Conservation (phyloP, 768 basidiomycete species). For the Obba rivulosa region DNA sequence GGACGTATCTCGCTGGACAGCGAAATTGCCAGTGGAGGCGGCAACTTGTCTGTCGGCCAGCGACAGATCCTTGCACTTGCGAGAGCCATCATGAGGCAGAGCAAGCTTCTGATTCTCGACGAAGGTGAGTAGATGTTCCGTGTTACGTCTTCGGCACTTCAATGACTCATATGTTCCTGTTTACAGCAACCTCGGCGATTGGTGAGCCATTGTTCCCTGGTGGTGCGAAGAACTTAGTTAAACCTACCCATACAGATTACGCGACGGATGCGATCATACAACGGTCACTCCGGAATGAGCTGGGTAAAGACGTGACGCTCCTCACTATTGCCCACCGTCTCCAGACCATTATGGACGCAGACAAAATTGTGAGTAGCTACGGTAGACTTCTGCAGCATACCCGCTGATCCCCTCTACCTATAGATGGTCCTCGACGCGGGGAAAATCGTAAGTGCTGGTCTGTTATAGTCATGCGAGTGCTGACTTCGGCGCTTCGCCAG, state of each 20-base stretch:
- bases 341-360: constrained; percentile 52
- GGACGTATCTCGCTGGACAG: constrained; percentile 38
- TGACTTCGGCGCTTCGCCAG: constrained; percentile 4
- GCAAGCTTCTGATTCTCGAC: constrained; percentile 53
- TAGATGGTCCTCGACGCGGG: constrained; percentile 36
- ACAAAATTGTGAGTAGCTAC: constrained; percentile 40
- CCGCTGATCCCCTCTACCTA: neutral
- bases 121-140: constrained; percentile 32
- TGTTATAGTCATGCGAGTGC: neutral
- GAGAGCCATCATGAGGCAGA: constrained; percentile 48
- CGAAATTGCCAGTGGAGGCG: constrained; percentile 36
- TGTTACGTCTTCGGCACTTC: neutral
- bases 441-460: constrained; percentile 22
- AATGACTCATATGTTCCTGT: constrained; percentile 31
- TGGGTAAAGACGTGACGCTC: constrained; percentile 39
- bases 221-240: neutral
- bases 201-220: constrained; percentile 15
- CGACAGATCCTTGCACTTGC: constrained; percentile 56
- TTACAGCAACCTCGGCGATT: constrained; percentile 39
- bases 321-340: constrained; percentile 57
- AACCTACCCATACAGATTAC: constrained; percentile 33
- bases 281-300: constrained; percentile 41
- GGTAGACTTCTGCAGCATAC: neutral
- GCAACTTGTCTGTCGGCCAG: constrained; percentile 48
- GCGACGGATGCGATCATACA: constrained; percentile 53